These are phyloP conservation scores for Austropuccinia psidii DNA, from an alignment of 1,284 basidiomycete genomes.

Conservation along the genomic window DNA sequence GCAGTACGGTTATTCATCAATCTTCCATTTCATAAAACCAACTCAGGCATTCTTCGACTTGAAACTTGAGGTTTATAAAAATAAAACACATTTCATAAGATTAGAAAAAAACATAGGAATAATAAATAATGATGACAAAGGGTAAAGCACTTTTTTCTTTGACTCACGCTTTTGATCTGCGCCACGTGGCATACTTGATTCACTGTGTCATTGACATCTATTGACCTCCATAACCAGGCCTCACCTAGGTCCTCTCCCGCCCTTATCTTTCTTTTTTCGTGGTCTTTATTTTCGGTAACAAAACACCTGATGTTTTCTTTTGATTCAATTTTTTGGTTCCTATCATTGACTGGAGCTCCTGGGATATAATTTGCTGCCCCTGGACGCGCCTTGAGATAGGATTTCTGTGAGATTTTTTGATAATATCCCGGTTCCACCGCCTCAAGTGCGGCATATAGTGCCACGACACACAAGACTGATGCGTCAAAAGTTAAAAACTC, in stretches of 20 bases:
- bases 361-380: too few relatives aligned
- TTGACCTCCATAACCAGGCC: conserved; percentile 21
- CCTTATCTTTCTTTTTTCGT: not conserved
- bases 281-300: not conserved
- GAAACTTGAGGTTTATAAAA: not conserved
- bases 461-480: conserved; percentile 30
- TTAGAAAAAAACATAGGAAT: not conserved
- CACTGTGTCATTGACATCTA: conserved; percentile 30
- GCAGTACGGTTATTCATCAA: too few relatives aligned
- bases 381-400: too few relatives aligned
- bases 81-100: not conserved
- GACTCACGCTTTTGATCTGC: conserved; percentile 24
- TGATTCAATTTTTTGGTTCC: too few relatives aligned
- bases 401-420: too few relatives aligned
- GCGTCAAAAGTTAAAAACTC: conserved; percentile 30
- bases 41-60: not conserved
- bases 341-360: too few relatives aligned
- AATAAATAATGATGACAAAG: not conserved
- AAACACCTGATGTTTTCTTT: too few relatives aligned
- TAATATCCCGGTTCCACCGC: conserved; percentile 30
- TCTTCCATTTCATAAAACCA: not conserved
- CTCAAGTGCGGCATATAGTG: conserved; percentile 24
- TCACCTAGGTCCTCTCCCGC: not conserved
- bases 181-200: conserved; percentile 15
- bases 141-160: too few relatives aligned